Evolutionary conservation across 164 flowering plant species (phyloP).

Genomic region (Aristolochia contorta): DNA sequence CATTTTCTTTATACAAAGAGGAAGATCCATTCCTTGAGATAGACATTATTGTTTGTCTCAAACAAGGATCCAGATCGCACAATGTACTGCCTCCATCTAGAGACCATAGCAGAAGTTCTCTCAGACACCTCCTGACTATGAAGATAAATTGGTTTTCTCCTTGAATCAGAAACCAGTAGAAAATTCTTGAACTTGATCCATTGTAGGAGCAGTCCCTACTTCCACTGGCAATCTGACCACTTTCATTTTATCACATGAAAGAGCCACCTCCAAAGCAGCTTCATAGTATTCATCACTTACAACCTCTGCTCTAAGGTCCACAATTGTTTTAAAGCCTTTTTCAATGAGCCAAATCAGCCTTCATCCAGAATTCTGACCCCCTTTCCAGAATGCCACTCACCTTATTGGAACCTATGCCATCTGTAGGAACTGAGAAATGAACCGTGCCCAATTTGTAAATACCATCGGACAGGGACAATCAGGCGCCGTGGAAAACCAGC

Average conservation of each 20-base stretch:
- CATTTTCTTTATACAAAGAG: neutral
- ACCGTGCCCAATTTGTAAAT: slow-evolving; percentile 90
- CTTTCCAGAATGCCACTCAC: slow-evolving; percentile 76
- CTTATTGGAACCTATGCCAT: slow-evolving; percentile 26
- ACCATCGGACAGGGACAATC: slow-evolving; percentile 54
- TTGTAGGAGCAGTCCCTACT: slow-evolving; percentile 66
- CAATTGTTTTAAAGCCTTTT: slow-evolving; percentile 64
- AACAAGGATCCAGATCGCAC: slow-evolving; percentile 26
- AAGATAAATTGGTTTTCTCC: slow-evolving; percentile 68
- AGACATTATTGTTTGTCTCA: slow-evolving; percentile 11
- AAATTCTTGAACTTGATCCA: slow-evolving; percentile 82
- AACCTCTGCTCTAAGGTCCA: slow-evolving; percentile 88
- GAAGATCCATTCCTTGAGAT: slow-evolving; percentile 10
- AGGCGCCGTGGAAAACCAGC: slow-evolving; percentile 74
- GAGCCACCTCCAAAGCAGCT: slow-evolving; percentile 49
- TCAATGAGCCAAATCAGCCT: slow-evolving; percentile 64
- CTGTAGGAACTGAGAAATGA: slow-evolving; percentile 40
- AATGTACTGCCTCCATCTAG: slow-evolving; percentile 84
- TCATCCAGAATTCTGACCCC: slow-evolving; percentile 93
- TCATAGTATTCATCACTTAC: slow-evolving; percentile 63
- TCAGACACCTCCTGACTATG: slow-evolving; percentile 85
- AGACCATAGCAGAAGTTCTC: slow-evolving; percentile 89
- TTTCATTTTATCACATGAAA: slow-evolving; percentile 46
- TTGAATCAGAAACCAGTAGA: slow-evolving; percentile 59
- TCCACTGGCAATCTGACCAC: slow-evolving; percentile 71